A percentile compares a stretch with the other conserved stretches of the same genome.
phyloP scores from a whole-genome alignment of 805 yeast genomes.

The Kodamaea hsintzibuensis region DNA sequence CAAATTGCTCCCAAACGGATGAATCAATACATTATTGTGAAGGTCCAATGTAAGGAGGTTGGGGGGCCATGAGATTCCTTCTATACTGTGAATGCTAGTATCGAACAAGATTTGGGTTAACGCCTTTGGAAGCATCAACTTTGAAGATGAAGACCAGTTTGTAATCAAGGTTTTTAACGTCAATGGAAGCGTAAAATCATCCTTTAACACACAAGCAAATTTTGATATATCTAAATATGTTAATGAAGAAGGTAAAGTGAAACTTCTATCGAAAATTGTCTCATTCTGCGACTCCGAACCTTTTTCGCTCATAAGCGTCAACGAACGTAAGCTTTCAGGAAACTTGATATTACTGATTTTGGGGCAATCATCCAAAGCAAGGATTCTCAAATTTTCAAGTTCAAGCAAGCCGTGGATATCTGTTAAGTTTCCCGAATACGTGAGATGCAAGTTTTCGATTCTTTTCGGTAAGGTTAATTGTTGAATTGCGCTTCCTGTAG shows the following conservation, averaged over 20 bases:
- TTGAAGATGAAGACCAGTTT: neutral
- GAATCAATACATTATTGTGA: too few relatives aligned
- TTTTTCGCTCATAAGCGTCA: too few relatives aligned
- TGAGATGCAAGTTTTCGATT: neutral
- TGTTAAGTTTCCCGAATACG: neutral
- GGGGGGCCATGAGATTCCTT: neutral
- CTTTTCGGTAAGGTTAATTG: neutral
- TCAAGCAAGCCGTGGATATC: neutral
- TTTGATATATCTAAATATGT: neutral
- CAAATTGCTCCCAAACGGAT: neutral
- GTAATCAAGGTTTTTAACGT: neutral
- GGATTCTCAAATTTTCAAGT: neutral
- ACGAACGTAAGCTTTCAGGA: neutral
- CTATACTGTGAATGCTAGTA: neutral
- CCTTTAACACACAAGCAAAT: neutral
- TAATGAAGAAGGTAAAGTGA: neutral
- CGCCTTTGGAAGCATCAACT: neutral
- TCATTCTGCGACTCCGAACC: neutral
- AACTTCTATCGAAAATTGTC: neutral
- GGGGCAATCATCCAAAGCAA: neutral
- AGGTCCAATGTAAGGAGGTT: neutral
- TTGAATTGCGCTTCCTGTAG: too few relatives aligned
- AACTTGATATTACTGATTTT: neutral
- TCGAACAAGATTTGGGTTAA: neutral
- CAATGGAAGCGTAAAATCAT: neutral